Evolutionary conservation across 2,329 filamentous ascomycete genomes (phyloP), one percentile per base, ranked within the genome.

Genomic region (Botryotinia narcissicola): DNA sequence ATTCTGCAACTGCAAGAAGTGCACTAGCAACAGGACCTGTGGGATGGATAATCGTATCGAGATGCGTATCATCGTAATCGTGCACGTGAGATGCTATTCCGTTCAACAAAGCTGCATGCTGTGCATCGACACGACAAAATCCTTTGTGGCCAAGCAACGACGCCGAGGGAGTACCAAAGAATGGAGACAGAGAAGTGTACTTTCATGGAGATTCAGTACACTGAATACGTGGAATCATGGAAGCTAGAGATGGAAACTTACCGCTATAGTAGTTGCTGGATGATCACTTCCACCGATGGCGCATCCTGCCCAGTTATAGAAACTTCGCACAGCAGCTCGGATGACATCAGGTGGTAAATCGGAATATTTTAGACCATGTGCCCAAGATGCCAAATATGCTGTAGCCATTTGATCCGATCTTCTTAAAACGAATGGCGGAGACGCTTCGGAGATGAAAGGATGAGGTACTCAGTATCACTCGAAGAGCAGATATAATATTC

Each of bases 21-120:
- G 86, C 86, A 59, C 82, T 84, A 1, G 85, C 85, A 0, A 88
- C 85, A 0, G 86, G 84, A 0, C 86, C 86, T 0, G 86, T 83
- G 0, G 86, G 87, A 75, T 89, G 87, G 62, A 88, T 88, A 75
- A 88, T 86, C 8, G 85, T 88, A 64, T 86, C 85, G 1, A 88
- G 81, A 75, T 88, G 86, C 1, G 86, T 88, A 77, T 88, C 86
- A 74, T 89, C 87, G 77, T 88, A 89, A 76, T 88, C 86, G 73
- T 88, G 85, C 5, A 87, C 85, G 74, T 88, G 86, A 44, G 84
- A 86, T 20, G 86, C 85, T 61, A 88, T 87, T 40, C 87, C 87
- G 74, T 88, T 88, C 64, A 89, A 76, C 10, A 88, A 79, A 0
- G 86, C 85, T 1, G 86, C 86, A 72, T 86, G 82, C 75, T 86